A percentile compares a stretch with the other conserved stretches of the same genome.
These are phyloP conservation scores for Xylariaceae sp. DNA, from an alignment of 2,329 filamentous ascomycete genomes.

Conservation along the genomic window DNA sequence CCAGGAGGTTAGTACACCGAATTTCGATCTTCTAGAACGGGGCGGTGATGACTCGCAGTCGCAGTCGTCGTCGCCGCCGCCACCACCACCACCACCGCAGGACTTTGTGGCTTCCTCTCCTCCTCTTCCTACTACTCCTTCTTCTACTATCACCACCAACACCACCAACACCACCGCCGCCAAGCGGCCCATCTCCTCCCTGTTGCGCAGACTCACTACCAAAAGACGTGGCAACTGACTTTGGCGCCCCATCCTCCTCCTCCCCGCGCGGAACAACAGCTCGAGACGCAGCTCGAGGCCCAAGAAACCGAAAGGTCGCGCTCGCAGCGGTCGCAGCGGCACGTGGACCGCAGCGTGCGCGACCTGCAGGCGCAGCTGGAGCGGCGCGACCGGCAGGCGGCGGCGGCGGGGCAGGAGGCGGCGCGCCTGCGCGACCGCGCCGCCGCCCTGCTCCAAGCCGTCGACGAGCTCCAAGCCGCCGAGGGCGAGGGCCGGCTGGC, in stretches of 20 bases:
- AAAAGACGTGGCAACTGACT: too few species aligned
- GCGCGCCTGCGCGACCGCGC: conserved; percentile 81
- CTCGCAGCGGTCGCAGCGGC: conserved; percentile 80
- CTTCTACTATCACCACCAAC: too few species aligned
- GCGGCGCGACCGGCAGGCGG: conserved; percentile 81
- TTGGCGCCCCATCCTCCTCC: conserved; percentile 12
- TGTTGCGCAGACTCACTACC: conserved; percentile 16
- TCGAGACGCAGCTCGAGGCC: conserved; percentile 78
- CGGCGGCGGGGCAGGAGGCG: conserved; percentile 75
- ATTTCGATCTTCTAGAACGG: too few species aligned
- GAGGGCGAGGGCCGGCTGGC: conserved; percentile 77
- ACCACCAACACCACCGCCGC: too few species aligned
- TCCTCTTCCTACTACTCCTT: too few species aligned
- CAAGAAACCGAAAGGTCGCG: conserved; percentile 73
- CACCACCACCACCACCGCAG: too few species aligned
- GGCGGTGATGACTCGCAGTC: neutral
- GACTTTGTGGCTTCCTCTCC: too few species aligned
- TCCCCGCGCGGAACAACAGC: conserved; percentile 40
- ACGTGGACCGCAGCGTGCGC: conserved; percentile 88
- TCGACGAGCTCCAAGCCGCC: conserved; percentile 86
- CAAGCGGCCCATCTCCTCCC: conserved; percentile 14
- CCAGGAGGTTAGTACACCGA: conserved; percentile 68
- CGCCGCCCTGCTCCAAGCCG: conserved; percentile 79
- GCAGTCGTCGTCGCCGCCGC: too few species aligned
- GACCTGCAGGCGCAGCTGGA: conserved; percentile 90